phyloP scores from a whole-genome alignment of 2,329 filamentous ascomycete genomes.

The Didymella lethalis region DNA sequence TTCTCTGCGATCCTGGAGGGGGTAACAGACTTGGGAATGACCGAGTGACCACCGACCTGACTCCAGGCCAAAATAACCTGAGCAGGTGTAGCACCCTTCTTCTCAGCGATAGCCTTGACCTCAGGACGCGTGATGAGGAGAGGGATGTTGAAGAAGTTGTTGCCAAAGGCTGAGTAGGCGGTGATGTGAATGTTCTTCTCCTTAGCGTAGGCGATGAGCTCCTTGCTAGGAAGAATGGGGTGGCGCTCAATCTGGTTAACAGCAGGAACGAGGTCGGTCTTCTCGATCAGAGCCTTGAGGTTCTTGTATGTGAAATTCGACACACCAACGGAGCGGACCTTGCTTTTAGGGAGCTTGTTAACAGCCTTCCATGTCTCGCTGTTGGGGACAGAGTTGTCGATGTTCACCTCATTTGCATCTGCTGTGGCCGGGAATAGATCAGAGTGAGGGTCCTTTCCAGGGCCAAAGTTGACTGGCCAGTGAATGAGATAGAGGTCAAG shows the following conservation, averaged over 20 bases:
- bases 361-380: conserved; percentile 51
- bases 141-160: conserved; percentile 55
- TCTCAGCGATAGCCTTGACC: conserved; percentile 71
- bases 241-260: conserved; percentile 46
- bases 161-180: conserved; percentile 54
- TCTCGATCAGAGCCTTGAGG: conserved; percentile 64
- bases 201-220: conserved; percentile 41
- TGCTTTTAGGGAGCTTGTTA: conserved; percentile 50
- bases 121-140: conserved; percentile 74
- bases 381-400: conserved; percentile 41
- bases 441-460: conserved; percentile 53
- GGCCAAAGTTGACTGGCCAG: conserved; percentile 82
- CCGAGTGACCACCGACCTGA: conserved; percentile 66
- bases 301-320: conserved; percentile 46
- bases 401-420: conserved; percentile 62
- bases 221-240: conserved; percentile 40
- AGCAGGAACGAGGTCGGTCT: conserved; percentile 43
- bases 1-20: conserved; percentile 39
- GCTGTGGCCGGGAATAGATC: conserved; percentile 50
- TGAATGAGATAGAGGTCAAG: conserved; percentile 90
- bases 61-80: conserved; percentile 88
- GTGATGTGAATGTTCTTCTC: conserved; percentile 46
- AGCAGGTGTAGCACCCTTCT: conserved; percentile 71
- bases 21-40: conserved; percentile 43
- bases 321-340: conserved; percentile 42